A percentile compares a stretch with the other conserved stretches of the same genome.
Evolutionary conservation across 345 rosid genomes (phyloP).

Genomic region (Dovyalis caffra): DNA sequence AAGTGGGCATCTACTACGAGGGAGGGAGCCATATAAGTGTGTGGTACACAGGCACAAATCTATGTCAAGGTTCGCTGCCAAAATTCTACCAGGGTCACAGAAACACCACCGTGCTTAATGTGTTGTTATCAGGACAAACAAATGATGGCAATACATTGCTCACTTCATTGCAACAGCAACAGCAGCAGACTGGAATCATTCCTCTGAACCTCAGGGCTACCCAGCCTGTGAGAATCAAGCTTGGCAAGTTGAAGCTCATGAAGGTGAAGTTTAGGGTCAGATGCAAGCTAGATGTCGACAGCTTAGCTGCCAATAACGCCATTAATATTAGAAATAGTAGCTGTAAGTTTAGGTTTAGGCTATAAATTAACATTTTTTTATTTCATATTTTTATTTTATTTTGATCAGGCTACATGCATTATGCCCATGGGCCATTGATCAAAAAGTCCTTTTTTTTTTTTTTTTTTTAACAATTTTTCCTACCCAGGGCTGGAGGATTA

Average conservation of each 20-base stretch:
- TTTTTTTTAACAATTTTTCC: background rate
- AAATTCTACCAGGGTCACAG: slow-evolving; percentile 90
- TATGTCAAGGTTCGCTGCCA: slow-evolving; percentile 73
- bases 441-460: background rate
- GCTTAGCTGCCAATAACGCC: slow-evolving; percentile 36
- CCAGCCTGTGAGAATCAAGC: slow-evolving; percentile 77
- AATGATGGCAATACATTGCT: slow-evolving; percentile 47
- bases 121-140: slow-evolving; percentile 55
- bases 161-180: slow-evolving; percentile 39
- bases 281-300: slow-evolving; percentile 57
- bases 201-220: slow-evolving; percentile 62
- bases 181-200: slow-evolving; percentile 45
- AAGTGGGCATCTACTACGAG: slow-evolving; percentile 77
- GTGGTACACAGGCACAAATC: slow-evolving; percentile 44
- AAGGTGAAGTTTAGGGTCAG: slow-evolving; percentile 57
- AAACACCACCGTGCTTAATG: slow-evolving; percentile 63
- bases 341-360: slow-evolving; percentile 60
- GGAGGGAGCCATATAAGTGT: slow-evolving; percentile 72
- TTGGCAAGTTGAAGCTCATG: slow-evolving; percentile 70
- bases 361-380: slow-evolving; percentile 25
- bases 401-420: background rate
- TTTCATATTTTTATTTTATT: background rate
- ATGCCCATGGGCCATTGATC: background rate
- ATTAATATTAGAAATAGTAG: slow-evolving; percentile 53
- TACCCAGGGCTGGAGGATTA: background rate